Evolutionary conservation across 345 rosid species (phyloP), one percentile per base, ranked within the genome.

Genomic region (Noccaea caerulescens): DNA sequence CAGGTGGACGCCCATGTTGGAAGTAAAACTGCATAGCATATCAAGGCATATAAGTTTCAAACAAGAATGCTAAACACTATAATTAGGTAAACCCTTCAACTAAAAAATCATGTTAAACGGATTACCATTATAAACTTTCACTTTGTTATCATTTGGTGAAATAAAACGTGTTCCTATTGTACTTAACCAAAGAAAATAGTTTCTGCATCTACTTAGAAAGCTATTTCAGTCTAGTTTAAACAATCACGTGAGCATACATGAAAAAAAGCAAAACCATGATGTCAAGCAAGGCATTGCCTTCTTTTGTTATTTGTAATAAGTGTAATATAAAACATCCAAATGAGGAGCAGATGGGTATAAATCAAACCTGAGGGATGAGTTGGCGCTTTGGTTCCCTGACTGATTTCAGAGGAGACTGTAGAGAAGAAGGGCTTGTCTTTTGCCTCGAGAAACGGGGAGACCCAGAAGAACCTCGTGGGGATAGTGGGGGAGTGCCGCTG

Each of bases 401-500:
- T 13, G 91, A 76, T 82, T 84, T 86, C 56, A 87, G 56, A 25
- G 94, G 93, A 78, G 93, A 89, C 53, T 88, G 91, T 50, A 89
- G 81, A 77, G 86, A 82, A 56, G 90, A 86, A 64, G 86, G 88
- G 53, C 87, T 89, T 32, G 64, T 77, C 76, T 85, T 88, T 66
- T 79, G 92, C 81, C 82, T 86, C 13, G 81, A 82, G 70, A 77
- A 69, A 67, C 91, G 85, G 41, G 96, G 97, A 54, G 97, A 88
- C 45, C 84, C 91, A 41, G 96, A 70, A 34, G 86, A 66, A 70
- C 90, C 80, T 77, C 93, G 83, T 10, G 98, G 98, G 54, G 98
- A 88, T 72, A 93, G 86, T 49, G 98, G 98, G 66, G 98, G 98
- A 42, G 96, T 81, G 47, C 82, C 89, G 41, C 89, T 91, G 44